Evolutionary conservation across 2,329 filamentous ascomycete species (phyloP), one percentile per base, ranked within the genome.

Genomic region (Xylaria sp.): DNA sequence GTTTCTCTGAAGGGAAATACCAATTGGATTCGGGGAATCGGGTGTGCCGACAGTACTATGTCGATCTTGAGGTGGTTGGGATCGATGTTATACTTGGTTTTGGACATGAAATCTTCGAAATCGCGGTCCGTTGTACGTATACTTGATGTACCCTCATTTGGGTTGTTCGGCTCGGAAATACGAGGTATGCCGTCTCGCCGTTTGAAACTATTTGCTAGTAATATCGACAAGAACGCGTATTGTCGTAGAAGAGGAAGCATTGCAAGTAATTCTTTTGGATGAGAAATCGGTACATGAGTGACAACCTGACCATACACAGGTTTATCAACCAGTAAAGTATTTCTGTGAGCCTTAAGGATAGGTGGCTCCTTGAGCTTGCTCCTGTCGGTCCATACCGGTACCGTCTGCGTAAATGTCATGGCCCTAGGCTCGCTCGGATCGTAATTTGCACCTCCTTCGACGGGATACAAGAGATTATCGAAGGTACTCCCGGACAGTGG

Each of bases 201-300:
- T 39, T 81, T 82, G 73, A 93, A 91, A 63, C 85, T 88, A 56
- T 86, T 87, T 62, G 84, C 81, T 3, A 95, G 82, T 2, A 96
- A 78, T 0, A 83, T 87, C 1, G 88, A 88, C 4, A 93, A 81
- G 70, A 91, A 89, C 0, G 90, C 90, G 74, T 93, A 96, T 76
- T 96, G 92, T 15, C 93, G 85, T 17, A 96, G 81, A 3, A 85
- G 82, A 0, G 92, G 92, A n/a, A 96, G 83, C 75, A 94, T 87
- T 60, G 87, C 85, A 6, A 94, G 81, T 3, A 96, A 81, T 75
- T 96, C 92, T 56, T 89, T 86, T 0, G 93, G 93, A 73, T 96
- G 93, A 2, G 88, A 87, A 74, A 96, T 95, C 0, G 92, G 89
- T 36, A 96, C 82, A 62, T 90, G 87, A 0, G 85, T 86, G 9